Percentiles rank a stretch among this genome's conserved stretches.
These are phyloP conservation scores for Trichoderma polysporum DNA, from an alignment of 2,329 filamentous ascomycete species.

Conservation along the genomic window DNA sequence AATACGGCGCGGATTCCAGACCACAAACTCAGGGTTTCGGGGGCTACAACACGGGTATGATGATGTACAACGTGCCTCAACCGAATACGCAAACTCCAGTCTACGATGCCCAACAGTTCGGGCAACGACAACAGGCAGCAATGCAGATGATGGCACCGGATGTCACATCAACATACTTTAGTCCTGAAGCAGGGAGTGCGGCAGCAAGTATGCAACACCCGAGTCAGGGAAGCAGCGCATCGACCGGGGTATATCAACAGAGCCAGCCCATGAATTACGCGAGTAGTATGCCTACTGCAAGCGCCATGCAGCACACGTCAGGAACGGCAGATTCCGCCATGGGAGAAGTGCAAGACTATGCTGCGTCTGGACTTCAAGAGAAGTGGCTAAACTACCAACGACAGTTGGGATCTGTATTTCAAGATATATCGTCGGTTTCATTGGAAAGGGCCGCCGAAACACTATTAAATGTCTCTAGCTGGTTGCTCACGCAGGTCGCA, in stretches of 20 bases:
- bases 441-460: constrained; percentile 53
- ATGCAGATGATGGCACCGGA: constrained; percentile 64
- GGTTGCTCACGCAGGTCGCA: constrained; percentile 55
- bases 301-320: constrained; percentile 43
- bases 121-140: constrained; percentile 70
- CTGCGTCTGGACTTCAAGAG: constrained; percentile 60
- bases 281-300: constrained; percentile 47
- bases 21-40: constrained; percentile 55
- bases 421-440: constrained; percentile 59
- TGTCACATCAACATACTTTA: constrained; percentile 69
- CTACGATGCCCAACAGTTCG: constrained; percentile 77
- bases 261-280: constrained; percentile 57
- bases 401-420: constrained; percentile 66
- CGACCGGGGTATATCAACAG: constrained; percentile 65
- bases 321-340: constrained; percentile 46
- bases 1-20: constrained; percentile 63
- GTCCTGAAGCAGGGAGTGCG: constrained; percentile 43
- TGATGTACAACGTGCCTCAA: constrained; percentile 79
- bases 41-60: constrained; percentile 61
- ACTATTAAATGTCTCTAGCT: constrained; percentile 53
- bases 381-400: constrained; percentile 66
- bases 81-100: constrained; percentile 60
- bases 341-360: constrained; percentile 57
- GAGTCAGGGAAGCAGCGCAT: constrained; percentile 46
- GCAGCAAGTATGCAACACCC: constrained; percentile 55